Percentiles rank a stretch among this genome's conserved stretches.
Conservation (phyloP, 805 yeast species). For the Kuraishia molischiana region DNA sequence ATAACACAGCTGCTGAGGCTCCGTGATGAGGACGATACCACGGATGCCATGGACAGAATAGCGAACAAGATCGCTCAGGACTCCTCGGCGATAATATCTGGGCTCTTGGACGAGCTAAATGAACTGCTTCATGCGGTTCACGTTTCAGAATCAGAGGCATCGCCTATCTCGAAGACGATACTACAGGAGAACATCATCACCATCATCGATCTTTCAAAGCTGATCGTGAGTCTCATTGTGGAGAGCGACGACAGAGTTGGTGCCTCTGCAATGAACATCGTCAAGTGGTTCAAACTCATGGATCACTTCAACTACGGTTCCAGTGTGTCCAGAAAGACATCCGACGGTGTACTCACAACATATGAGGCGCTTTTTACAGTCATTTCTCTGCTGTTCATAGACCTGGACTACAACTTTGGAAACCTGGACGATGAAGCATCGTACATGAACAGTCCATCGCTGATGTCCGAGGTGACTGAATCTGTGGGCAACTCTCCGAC, state of each 20-base stretch:
- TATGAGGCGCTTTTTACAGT: conserved; percentile 31
- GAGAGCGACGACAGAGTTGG: conserved; percentile 12
- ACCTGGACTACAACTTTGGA: conserved; percentile 41
- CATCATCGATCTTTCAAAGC: conserved; percentile 8
- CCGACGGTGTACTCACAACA: neutral
- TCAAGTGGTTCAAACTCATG: conserved; percentile 50
- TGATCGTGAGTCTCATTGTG: conserved; percentile 15
- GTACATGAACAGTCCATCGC: conserved; percentile 27
- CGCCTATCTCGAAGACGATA: neutral
- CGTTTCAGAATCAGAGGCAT: neutral
- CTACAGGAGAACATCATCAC: conserved; percentile 3
- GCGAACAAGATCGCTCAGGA: neutral
- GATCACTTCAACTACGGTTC: conserved; percentile 19
- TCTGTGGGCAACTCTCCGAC: conserved; percentile 24
- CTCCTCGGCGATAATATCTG: neutral
- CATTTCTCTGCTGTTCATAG: conserved; percentile 42
- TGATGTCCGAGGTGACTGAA: conserved; percentile 30
- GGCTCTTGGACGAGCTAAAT: neutral
- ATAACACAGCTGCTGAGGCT: conserved; percentile 25
- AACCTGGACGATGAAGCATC: conserved; percentile 26
- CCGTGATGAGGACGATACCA: conserved; percentile 5
- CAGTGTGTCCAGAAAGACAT: neutral
- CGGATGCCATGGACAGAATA: neutral
- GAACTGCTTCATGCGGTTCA: neutral
- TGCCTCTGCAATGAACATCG: conserved; percentile 17